Percentiles rank a stretch among this genome's conserved stretches.
phyloP scores from a whole-genome alignment of 305 asterid genomes.

The Fraxinus platypoda region DNA sequence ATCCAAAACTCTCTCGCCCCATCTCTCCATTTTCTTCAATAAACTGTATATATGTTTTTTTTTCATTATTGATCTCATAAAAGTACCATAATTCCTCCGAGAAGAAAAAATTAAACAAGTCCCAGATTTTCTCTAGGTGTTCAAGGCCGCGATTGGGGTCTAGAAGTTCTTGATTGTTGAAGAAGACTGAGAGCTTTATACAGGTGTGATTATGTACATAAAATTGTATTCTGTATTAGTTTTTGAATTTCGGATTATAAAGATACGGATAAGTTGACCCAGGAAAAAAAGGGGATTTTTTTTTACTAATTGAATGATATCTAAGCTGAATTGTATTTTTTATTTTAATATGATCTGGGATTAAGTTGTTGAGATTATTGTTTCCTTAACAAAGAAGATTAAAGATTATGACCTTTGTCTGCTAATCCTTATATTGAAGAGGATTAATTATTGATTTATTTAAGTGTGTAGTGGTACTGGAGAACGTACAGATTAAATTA shows the following conservation, averaged over 20 bases:
- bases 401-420: not conserved
- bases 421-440: not conserved
- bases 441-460: not conserved
- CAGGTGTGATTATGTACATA: conserved; percentile 22
- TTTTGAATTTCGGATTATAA: not conserved
- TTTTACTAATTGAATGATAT: not conserved
- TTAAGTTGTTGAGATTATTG: conserved; percentile 16
- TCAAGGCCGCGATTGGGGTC: conserved; percentile 16
- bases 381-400: conserved; percentile 6
- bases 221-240: not conserved
- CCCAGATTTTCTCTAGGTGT: not conserved
- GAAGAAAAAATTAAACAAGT: not conserved
- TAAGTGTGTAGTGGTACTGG: not conserved
- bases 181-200: conserved; percentile 22
- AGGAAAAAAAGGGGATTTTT: not conserved
- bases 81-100: not conserved
- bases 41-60: not conserved
- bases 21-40: not conserved
- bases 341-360: not conserved
- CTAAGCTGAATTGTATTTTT: not conserved
- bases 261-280: not conserved
- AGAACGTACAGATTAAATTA: not conserved
- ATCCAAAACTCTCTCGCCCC: not conserved
- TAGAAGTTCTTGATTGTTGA: conserved; percentile 13
- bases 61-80: not conserved